phyloP scores from a whole-genome alignment of 225 moss, liverwort and hornwort species.

The Antitrichia curtipendula region DNA sequence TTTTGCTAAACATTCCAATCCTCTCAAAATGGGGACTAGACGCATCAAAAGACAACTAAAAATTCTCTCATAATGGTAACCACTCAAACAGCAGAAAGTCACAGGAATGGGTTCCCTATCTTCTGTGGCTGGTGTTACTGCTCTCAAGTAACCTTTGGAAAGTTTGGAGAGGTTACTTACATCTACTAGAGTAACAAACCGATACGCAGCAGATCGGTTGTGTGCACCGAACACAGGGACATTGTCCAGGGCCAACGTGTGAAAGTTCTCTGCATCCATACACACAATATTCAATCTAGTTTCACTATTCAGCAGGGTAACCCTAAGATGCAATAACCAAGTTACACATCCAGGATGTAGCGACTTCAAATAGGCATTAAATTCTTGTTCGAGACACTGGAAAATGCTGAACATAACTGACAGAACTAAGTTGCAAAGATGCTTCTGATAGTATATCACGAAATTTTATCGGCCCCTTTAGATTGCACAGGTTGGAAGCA shows the following conservation, averaged over 20 bases:
- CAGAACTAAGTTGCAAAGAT: neutral
- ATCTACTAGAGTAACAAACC: constrained; percentile 78
- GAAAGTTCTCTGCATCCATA: constrained; percentile 48
- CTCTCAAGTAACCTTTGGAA: neutral
- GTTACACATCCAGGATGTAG: neutral
- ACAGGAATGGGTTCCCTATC: neutral
- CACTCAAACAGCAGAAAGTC: neutral
- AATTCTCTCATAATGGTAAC: neutral
- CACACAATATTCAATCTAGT: neutral
- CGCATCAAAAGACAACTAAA: neutral
- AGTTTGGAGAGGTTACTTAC: constrained; percentile 25
- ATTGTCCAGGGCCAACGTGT: constrained; percentile 69
- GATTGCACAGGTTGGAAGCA: neutral
- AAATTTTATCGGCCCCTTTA: neutral
- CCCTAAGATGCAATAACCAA: neutral
- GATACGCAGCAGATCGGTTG: constrained; percentile 77
- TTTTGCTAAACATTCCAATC: neutral
- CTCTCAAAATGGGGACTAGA: neutral
- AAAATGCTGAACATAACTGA: neutral
- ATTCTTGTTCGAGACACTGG: neutral
- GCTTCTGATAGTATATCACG: neutral
- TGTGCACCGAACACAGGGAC: constrained; percentile 75
- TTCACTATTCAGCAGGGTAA: neutral
- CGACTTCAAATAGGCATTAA: neutral
- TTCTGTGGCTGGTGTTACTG: neutral